These are phyloP conservation scores for Pisolithus thermaeus DNA, from an alignment of 1,284 basidiomycete genomes.

Conservation along the genomic window DNA sequence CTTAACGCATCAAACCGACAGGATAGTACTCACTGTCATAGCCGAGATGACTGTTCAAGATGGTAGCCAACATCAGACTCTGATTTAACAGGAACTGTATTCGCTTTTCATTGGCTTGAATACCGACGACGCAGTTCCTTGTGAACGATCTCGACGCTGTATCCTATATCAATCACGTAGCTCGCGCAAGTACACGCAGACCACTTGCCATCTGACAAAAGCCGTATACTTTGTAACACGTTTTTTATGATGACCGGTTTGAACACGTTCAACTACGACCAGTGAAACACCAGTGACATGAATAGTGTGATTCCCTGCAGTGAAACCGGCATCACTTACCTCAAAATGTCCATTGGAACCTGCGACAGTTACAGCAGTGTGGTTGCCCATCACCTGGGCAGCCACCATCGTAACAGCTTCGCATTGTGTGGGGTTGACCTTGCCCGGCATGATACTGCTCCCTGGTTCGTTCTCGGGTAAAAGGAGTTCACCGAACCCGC, in stretches of 20 bases:
- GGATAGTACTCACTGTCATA: slow-evolving; percentile 77
- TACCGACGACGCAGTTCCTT: slow-evolving; percentile 95
- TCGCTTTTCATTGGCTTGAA: slow-evolving; percentile 91
- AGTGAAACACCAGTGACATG: not conserved
- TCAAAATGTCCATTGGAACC: slow-evolving; percentile 97
- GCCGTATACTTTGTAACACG: slow-evolving; percentile 90
- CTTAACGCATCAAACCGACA: slow-evolving; percentile 1
- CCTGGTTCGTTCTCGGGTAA: slow-evolving; percentile 99
- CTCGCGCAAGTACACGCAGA: not conserved
- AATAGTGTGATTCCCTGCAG: slow-evolving; percentile 1
- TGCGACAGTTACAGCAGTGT: slow-evolving; percentile 89
- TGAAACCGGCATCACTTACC: slow-evolving; percentile 35
- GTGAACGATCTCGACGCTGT: slow-evolving; percentile 86
- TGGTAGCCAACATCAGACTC: slow-evolving; percentile 94
- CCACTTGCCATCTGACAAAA: slow-evolving; percentile 81
- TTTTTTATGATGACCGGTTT: slow-evolving; percentile 99
- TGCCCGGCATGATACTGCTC: slow-evolving; percentile 99
- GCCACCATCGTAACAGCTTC: slow-evolving; percentile 99
- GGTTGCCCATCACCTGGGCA: slow-evolving; percentile 98
- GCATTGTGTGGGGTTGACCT: slow-evolving; percentile 99
- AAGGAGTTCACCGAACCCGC: slow-evolving; percentile 92
- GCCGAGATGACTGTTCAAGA: slow-evolving; percentile 88
- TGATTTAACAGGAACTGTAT: slow-evolving; percentile 90
- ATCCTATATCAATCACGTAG: slow-evolving; percentile 4
- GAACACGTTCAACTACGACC: slow-evolving; percentile 89